Percentiles rank a stretch among this genome's conserved stretches.
These are phyloP conservation scores for Mortierella sp. DNA, from an alignment of 371 early-diverging fungal species.

Conservation along the genomic window DNA sequence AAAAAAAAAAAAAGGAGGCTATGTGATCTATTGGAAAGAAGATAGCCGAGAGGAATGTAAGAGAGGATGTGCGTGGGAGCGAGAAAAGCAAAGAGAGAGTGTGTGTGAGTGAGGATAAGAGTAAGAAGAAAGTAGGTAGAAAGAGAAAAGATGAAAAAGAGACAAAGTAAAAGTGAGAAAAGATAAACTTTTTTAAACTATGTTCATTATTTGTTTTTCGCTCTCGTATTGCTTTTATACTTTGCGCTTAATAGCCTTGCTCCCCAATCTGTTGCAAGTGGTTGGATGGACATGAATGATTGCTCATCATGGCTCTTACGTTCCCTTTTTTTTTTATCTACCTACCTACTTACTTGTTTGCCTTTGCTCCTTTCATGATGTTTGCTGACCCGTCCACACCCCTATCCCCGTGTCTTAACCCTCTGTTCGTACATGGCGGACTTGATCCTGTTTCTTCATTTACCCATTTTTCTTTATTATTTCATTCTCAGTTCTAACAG, in stretches of 20 bases:
- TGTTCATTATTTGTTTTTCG: not conserved
- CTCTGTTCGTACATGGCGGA: too few relatives aligned
- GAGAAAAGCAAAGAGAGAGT: not conserved
- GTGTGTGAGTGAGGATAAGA: not conserved
- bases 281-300: not conserved
- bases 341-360: not conserved
- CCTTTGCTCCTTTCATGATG: not conserved
- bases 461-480: not conserved
- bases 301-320: not conserved
- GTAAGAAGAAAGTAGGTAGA: not conserved
- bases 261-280: not conserved
- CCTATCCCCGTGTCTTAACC: not conserved
- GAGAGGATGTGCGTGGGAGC: not conserved
- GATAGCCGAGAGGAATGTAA: not conserved
- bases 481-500: not conserved
- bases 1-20: not conserved
- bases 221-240: not conserved
- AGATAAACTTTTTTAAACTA: not conserved
- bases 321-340: not conserved
- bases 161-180: not conserved
- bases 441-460: not conserved
- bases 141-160: conserved; percentile 1
- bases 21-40: not conserved
- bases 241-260: not conserved
- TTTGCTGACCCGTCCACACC: not conserved